Evolutionary conservation across 192 early-diverging fungal species (phyloP).

Genomic region (Coemansia sp.): DNA sequence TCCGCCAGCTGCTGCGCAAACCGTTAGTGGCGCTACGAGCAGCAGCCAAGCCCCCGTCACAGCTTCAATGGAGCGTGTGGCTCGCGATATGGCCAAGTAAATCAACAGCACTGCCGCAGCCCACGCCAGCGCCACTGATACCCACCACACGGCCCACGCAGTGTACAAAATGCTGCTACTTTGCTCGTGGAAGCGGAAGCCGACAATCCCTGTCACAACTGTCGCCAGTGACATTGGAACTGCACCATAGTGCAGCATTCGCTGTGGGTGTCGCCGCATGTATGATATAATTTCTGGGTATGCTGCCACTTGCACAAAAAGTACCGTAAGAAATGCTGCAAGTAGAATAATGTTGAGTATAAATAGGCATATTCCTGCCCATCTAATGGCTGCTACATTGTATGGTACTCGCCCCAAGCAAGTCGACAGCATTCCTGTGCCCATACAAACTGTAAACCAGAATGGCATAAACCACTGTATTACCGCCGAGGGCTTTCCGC

Average conservation of each 20-base stretch:
- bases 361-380: conserved; percentile 31
- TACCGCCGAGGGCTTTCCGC: neutral
- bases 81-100: conserved; percentile 34
- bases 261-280: conserved; percentile 44
- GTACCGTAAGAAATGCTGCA: conserved; percentile 16
- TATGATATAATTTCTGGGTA: conserved; percentile 32
- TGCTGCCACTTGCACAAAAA: conserved; percentile 21
- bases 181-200: neutral
- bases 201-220: conserved; percentile 21
- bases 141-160: conserved; percentile 45
- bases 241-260: conserved; percentile 54
- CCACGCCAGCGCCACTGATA: conserved; percentile 30
- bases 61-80: conserved; percentile 32
- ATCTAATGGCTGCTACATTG: conserved; percentile 16
- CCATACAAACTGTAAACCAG: conserved; percentile 59
- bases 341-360: conserved; percentile 39
- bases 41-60: conserved; percentile 52
- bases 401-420: conserved; percentile 40
- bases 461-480: conserved; percentile 56
- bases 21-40: conserved; percentile 50
- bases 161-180: neutral
- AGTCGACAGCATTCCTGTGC: conserved; percentile 54
- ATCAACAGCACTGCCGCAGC: conserved; percentile 24
- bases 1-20: conserved; percentile 49
- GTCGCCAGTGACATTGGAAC: conserved; percentile 56